Percentiles rank a stretch among this genome's conserved stretches.
Conservation (phyloP, 345 rosid species). For the Rhizophora mangle region DNA sequence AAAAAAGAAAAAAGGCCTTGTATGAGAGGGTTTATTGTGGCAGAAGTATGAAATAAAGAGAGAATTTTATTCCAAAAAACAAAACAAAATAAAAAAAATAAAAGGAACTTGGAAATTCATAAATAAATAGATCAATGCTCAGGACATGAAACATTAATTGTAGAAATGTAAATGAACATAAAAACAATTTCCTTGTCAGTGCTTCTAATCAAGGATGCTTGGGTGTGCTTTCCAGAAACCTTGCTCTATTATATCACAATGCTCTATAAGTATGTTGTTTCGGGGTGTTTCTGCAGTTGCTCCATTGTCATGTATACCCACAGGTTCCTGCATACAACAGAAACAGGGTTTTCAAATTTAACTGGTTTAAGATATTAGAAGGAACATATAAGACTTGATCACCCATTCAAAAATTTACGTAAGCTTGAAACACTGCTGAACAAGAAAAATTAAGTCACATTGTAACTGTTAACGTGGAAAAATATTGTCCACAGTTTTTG, state of each 20-base stretch:
- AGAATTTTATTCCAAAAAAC: too few relatives aligned
- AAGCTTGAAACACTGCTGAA: too few relatives aligned
- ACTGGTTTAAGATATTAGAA: background rate
- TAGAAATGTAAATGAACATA: background rate
- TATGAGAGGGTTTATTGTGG: too few relatives aligned
- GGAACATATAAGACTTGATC: background rate
- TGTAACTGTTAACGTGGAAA: too few relatives aligned
- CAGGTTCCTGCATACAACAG: slow-evolving; percentile 31
- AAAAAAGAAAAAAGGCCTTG: too few relatives aligned
- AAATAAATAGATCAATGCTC: background rate
- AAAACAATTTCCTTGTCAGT: too few relatives aligned
- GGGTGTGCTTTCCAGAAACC: slow-evolving; percentile 64
- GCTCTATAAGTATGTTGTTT: slow-evolving; percentile 38
- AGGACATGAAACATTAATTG: background rate
- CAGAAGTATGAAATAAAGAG: too few relatives aligned
- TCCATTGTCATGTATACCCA: slow-evolving; percentile 21
- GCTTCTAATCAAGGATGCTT: slow-evolving; percentile 36
- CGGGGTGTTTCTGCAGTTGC: slow-evolving; percentile 13
- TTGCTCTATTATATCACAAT: slow-evolving; percentile 59
- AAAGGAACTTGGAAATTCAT: background rate
- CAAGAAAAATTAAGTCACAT: too few relatives aligned
- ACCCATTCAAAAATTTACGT: too few relatives aligned
- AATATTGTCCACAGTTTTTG: too few relatives aligned
- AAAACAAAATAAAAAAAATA: too few relatives aligned
- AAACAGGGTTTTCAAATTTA: slow-evolving; percentile 3